Evolutionary conservation across 2,329 filamentous ascomycete genomes (phyloP), one percentile per base, ranked within the genome.

Genomic region (Podosphaera xanthii): DNA sequence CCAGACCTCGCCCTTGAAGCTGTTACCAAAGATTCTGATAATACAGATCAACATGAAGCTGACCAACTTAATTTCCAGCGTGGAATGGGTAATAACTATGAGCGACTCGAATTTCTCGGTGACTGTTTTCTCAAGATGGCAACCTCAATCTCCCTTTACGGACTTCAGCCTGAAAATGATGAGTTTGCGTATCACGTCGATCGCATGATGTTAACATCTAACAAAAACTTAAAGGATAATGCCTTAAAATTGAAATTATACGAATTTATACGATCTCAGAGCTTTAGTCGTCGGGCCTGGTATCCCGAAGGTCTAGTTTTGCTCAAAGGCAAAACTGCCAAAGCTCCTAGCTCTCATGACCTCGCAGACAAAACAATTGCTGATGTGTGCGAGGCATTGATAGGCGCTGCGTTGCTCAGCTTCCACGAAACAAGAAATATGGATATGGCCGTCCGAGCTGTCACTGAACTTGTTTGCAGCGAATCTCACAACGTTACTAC

Each of bases 41-140:
- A 90, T 63, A 83, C 82, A 0, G 84, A 85, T 6, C 87, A 94
- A 44, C 79, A 87, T 61, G 75, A 74, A 0, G 74, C 77, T 40
- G 76, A 84, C 60, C 79, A 85, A 46, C 71, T 87, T 58, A 86
- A 89, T 64, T 82, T 90, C 54, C 86, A 89, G 65, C 75, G 78
- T 55, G 90, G 89, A 2, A 95, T 95, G 88, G 88, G 89, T 1
- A 84, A 83, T 46, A 97, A 97, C 65, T 98, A 98, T 66, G 92
- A 98, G 70, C 80, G 92, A 10, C 76, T 97, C 0, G 92, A 98
- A 67, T 94, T 96, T 61, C 76, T 97, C 1, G 92, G 92, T 0
- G 92, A 98, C 69, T 86, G 84, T 40, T 95, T 96, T 66, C 76
- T 98, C 61, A 98, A 98, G 71, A 91, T 96, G 83, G 87, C 87